Conservation (phyloP, 2,329 filamentous ascomycete genomes). For the Cordyceps sp. region DNA sequence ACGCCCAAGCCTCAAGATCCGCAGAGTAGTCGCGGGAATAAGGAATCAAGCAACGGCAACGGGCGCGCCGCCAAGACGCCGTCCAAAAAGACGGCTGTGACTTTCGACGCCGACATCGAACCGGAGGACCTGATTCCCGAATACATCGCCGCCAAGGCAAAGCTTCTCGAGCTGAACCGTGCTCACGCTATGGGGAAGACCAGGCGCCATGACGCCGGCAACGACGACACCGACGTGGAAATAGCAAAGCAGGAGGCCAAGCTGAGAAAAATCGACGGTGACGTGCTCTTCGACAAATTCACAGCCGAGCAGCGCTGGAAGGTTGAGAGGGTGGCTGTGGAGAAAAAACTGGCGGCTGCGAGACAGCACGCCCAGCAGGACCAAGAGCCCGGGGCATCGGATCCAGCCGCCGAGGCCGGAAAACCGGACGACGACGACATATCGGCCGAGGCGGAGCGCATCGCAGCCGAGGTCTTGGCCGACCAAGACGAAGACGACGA, state of each 20-base stretch:
- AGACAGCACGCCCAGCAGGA: constrained; percentile 19
- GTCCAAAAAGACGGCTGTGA: constrained; percentile 26
- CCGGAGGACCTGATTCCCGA: constrained; percentile 58
- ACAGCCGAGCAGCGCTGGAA: constrained; percentile 52
- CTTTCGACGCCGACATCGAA: constrained; percentile 55
- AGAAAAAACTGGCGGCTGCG: constrained; percentile 40
- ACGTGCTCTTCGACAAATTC: constrained; percentile 56
- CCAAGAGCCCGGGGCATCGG: constrained; percentile 5
- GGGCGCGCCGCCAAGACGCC: constrained; percentile 7
- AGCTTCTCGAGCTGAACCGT: constrained; percentile 36
- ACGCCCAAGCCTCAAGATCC: constrained; percentile 25
- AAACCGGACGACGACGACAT: constrained; percentile 19
- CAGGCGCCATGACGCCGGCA: background rate
- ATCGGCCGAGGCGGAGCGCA: constrained; percentile 37
- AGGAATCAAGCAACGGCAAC: constrained; percentile 11
- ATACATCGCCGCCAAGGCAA: constrained; percentile 61
- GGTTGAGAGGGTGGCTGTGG: constrained; percentile 37
- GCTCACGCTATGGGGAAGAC: constrained; percentile 4
- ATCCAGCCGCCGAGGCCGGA: constrained; percentile 16
- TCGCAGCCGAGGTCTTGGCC: constrained; percentile 41
- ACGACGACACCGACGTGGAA: constrained; percentile 22
- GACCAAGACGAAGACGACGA: constrained; percentile 37
- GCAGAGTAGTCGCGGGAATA: constrained; percentile 14
- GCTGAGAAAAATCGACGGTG: constrained; percentile 59
- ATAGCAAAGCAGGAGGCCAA: constrained; percentile 55